Percentiles rank a stretch among this genome's conserved stretches.
Evolutionary conservation across 2,329 filamentous ascomycete genomes (phyloP).

Genomic region (Epichloe hybrida): DNA sequence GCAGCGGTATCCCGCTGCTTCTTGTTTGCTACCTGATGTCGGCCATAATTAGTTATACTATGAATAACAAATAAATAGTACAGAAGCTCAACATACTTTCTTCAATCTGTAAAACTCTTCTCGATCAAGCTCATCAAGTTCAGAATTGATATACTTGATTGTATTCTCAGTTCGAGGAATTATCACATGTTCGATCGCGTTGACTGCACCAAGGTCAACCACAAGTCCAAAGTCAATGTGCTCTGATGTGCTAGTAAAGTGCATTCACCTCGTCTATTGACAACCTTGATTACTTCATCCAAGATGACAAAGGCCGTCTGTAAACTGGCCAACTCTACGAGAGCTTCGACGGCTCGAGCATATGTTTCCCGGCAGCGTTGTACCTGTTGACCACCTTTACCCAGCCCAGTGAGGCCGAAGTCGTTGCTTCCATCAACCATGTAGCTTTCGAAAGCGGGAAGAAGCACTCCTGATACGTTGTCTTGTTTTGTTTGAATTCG

Average conservation of each 20-base stretch:
- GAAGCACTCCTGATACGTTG: conserved; percentile 92
- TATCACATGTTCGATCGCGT: conserved; percentile 92
- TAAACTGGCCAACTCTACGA: conserved; percentile 87
- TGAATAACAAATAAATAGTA: neutral
- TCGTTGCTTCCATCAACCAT: conserved; percentile 83
- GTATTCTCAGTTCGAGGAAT: conserved; percentile 97
- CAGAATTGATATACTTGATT: conserved; percentile 99
- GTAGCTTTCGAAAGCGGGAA: conserved; percentile 89
- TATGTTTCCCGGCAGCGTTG: conserved; percentile 93
- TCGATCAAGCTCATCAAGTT: conserved; percentile 91
- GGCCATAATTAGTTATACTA: neutral
- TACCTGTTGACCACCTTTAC: conserved; percentile 94
- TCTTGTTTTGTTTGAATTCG: conserved; percentile 90
- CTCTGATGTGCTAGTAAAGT: neutral
- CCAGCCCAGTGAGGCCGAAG: conserved; percentile 88
- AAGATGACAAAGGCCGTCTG: conserved; percentile 97
- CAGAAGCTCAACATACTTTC: conserved; percentile 37
- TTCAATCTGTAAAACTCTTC: conserved; percentile 97
- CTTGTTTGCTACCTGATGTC: conserved; percentile 54
- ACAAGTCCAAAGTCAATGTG: neutral
- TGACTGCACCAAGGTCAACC: conserved; percentile 41
- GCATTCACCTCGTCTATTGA: conserved; percentile 73
- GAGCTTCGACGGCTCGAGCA: conserved; percentile 83
- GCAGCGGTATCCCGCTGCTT: conserved; percentile 66
- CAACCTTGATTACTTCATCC: conserved; percentile 98